Evolutionary conservation across 1,284 basidiomycete genomes (phyloP).

Genomic region (Neonothopanus nambi): DNA sequence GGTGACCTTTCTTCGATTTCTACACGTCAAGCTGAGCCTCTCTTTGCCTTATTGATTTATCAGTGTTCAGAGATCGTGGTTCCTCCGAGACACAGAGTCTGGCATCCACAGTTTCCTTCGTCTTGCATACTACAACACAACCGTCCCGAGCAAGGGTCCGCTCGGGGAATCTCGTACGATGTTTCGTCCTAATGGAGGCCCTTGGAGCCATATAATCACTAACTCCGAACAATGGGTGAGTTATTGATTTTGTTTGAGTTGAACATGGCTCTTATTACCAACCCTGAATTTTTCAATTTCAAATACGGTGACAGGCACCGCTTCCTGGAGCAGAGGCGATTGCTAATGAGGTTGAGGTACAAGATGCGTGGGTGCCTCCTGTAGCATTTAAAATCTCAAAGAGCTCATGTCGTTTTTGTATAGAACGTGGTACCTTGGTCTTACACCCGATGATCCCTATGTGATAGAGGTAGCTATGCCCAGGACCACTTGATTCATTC

Average conservation of each 20-base stretch:
- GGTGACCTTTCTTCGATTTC: neutral
- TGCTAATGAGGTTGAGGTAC: conserved; percentile 24
- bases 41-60: too few species aligned
- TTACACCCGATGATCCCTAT: conserved; percentile 17
- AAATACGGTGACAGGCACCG: conserved; percentile 26
- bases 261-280: neutral
- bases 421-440: conserved; percentile 20
- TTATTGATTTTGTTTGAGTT: too few species aligned
- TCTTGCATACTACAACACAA: conserved; percentile 25
- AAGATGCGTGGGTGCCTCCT: conserved; percentile 25
- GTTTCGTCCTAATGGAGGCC: conserved; percentile 27
- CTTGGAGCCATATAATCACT: conserved; percentile 27
- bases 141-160: conserved; percentile 20
- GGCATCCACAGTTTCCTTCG: conserved; percentile 29
- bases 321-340: conserved; percentile 22
- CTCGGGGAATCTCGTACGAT: conserved; percentile 29
- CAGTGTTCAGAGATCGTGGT: conserved; percentile 28
- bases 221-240: conserved; percentile 25
- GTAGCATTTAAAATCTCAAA: neutral
- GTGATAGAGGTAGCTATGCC: conserved; percentile 5
- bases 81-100: conserved; percentile 26
- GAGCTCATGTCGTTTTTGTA: neutral
- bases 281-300: too few species aligned
- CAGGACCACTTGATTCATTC: neutral
- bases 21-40: neutral